Evolutionary conservation across 139 green algal species (phyloP).

Genomic region (Diplosphaera chodatii): DNA sequence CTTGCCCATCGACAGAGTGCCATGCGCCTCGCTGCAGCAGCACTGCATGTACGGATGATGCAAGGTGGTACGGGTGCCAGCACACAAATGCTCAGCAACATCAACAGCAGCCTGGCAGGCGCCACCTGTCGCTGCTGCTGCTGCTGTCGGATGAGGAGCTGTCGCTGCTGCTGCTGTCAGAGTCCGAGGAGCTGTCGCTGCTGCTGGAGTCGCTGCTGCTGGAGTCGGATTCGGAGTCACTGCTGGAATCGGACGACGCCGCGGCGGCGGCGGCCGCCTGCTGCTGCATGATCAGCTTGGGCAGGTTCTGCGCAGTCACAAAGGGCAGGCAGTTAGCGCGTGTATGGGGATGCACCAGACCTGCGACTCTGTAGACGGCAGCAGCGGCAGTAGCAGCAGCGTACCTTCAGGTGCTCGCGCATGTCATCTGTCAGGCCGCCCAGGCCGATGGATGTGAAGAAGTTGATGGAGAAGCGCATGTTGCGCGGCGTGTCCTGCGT

Average conservation of each 20-base stretch:
- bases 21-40: too few relatives aligned
- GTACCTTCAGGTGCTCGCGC: constrained; percentile 68
- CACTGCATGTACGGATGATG: too few relatives aligned
- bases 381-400: too few relatives aligned
- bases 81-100: too few relatives aligned
- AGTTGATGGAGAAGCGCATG: constrained; percentile 99
- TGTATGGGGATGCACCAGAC: too few relatives aligned
- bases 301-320: constrained; percentile 16
- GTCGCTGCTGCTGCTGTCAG: constrained; percentile 5
- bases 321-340: neutral
- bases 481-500: constrained; percentile 57
- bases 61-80: too few relatives aligned
- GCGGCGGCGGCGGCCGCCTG: constrained; percentile 15
- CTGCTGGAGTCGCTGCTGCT: constrained; percentile 5
- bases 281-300: constrained; percentile 27
- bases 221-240: neutral
- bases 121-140: constrained; percentile 4
- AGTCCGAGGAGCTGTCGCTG: constrained; percentile 4
- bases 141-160: constrained; percentile 7
- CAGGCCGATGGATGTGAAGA: constrained; percentile 98
- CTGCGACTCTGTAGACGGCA: too few relatives aligned
- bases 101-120: too few relatives aligned
- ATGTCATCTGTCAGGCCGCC: constrained; percentile 91
- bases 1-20: too few relatives aligned
- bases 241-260: neutral